Base-by-base conservation (phyloP, 2,329 filamentous ascomycete genomes). In the Claviceps sp. region DNA sequence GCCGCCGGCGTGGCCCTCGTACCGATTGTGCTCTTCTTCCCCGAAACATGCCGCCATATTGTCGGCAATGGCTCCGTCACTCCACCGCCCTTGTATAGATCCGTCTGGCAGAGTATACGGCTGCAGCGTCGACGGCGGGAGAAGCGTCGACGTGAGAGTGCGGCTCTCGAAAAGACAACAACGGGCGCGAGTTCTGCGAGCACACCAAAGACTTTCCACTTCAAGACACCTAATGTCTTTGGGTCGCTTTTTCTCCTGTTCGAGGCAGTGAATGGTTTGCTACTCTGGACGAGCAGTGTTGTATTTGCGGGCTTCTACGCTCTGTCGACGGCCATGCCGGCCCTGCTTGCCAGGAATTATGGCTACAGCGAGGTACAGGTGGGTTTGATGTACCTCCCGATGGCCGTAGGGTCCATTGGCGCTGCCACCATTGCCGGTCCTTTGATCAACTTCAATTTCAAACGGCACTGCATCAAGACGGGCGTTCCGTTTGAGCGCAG, bases 391-490 rank as follows among this genome's bases (percentile, higher is more conserved):
- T 78, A 75, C 57, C 62, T 78, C 1, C 77, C 77, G 1, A 59
- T 76, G 34, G 76, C 75, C 0, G 65, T 60, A 4, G 76, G 75
- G 1, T 75, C 73, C n/a, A 66, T 75, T 13, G 59, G 71, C 1
- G 69, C 75, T 0, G 73, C 72, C 1, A 57, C 70, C 8, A 59
- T 70, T 2, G 68, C 69, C 2, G 82, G 84, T 1, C 71, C 72
- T 2, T 57, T 80, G 1, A 73, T 86, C 38, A 85, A 88, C 63
- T 75, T 75, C 67, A 87, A 86, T 62, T 89, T 82, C 62, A 72
- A 75, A 1, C 77, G 82, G 1, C 74, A 84, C 53, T 82, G 82
- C 13, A 62, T 65, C 9, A 69, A 65, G 5, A 63, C 78, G 0
- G 76, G 76, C 9, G 66, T 85, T 9, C 60, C 70, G 0, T 72